Conservation (phyloP, 129 eudicot genomes). For the Calendula officinalis region DNA sequence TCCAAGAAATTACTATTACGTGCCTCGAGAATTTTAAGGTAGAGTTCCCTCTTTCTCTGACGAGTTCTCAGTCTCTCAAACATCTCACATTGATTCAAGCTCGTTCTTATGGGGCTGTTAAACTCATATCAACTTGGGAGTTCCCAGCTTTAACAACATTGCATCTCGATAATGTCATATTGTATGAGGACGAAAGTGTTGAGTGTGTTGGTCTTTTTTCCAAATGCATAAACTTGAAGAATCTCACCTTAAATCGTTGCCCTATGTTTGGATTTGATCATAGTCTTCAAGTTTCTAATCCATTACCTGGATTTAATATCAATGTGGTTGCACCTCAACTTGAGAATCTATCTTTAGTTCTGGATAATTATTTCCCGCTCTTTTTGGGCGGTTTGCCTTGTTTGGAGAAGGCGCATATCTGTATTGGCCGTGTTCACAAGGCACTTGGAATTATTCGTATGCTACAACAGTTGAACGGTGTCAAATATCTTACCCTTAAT, state of each 20-base stretch:
- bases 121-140: slow-evolving; percentile 1
- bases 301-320: neutral
- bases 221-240: slow-evolving; percentile 20
- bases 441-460: neutral
- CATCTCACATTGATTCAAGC: neutral
- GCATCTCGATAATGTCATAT: slow-evolving; percentile 4
- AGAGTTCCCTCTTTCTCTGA: neutral
- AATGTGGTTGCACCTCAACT: neutral
- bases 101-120: neutral
- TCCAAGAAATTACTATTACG: neutral
- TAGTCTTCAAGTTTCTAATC: too few relatives aligned
- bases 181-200: neutral
- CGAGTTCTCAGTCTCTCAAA: slow-evolving; percentile 18
- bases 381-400: neutral
- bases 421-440: neutral
- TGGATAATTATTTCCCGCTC: neutral
- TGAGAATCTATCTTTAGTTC: neutral
- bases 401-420: neutral
- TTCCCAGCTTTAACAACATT: slow-evolving; percentile 19
- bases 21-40: neutral
- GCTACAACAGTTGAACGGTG: neutral
- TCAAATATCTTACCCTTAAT: neutral
- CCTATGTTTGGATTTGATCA: neutral
- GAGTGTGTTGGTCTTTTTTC: slow-evolving; percentile 4
- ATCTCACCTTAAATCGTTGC: slow-evolving; percentile 4